Conservation (phyloP, 371 early-diverging fungal genomes). For the Haplosporangium sp. region DNA sequence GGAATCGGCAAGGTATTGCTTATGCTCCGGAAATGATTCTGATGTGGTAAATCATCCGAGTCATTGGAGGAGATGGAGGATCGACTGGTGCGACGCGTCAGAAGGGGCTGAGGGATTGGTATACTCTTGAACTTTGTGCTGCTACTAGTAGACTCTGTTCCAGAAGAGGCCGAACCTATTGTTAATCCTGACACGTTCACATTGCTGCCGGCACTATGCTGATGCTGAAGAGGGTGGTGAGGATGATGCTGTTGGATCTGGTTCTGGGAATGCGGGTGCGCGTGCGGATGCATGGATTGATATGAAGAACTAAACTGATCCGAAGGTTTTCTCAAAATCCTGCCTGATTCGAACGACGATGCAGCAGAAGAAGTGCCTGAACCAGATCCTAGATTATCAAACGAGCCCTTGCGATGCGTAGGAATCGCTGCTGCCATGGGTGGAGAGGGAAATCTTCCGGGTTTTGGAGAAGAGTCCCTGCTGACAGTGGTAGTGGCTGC, state of each 20-base stretch:
- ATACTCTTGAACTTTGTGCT: conserved; percentile 54
- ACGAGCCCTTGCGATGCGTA: conserved; percentile 45
- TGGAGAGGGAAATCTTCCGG: conserved; percentile 32
- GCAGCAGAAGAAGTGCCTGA: conserved; percentile 51
- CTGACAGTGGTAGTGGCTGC: conserved; percentile 23
- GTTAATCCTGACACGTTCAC: conserved; percentile 10
- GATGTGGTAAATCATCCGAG: conserved; percentile 45
- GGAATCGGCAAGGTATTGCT: conserved; percentile 38
- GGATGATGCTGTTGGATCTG: conserved; percentile 16
- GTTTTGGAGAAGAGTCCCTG: conserved; percentile 46
- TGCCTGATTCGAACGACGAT: conserved; percentile 44
- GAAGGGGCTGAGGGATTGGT: conserved; percentile 56
- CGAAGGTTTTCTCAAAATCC: conserved; percentile 39
- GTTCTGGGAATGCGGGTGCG: conserved; percentile 14
- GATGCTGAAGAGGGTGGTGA: conserved; percentile 28
- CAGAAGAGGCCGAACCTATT: conserved; percentile 25
- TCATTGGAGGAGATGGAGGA: conserved; percentile 56
- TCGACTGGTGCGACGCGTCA: conserved; percentile 53
- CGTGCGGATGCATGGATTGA: conserved; percentile 39
- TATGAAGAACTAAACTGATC: conserved; percentile 49
- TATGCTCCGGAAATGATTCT: conserved; percentile 35
- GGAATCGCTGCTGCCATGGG: conserved; percentile 36
- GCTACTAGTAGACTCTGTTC: conserved; percentile 23
- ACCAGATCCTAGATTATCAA: conserved; percentile 47
- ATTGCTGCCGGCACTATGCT: conserved; percentile 3